Percentiles rank a stretch among this genome's conserved stretches.
Conservation (phyloP, 192 early-diverging fungal genomes). For the Coemansia umbellata region DNA sequence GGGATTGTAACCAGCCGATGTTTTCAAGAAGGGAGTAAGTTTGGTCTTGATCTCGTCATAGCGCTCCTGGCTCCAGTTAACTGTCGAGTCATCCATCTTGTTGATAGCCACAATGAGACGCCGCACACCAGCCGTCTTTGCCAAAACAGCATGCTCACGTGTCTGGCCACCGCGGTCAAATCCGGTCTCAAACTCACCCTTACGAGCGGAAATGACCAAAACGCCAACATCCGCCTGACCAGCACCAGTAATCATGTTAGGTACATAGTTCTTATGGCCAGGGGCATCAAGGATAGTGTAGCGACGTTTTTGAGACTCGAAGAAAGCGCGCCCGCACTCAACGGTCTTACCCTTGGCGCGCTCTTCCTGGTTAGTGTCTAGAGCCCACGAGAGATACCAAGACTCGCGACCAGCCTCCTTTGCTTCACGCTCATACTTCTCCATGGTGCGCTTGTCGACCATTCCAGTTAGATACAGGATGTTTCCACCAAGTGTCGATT, state of each 20-base stretch:
- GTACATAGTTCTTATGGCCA: conserved; percentile 98
- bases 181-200: conserved; percentile 99
- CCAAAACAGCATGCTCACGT: conserved; percentile 94
- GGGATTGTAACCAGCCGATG: conserved; percentile 81
- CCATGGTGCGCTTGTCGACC: conserved; percentile 99
- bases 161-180: conserved; percentile 99
- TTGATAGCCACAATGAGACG: conserved; percentile 91
- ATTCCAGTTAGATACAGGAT: conserved; percentile 92
- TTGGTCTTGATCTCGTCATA: conserved; percentile 90
- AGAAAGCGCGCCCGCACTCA: conserved; percentile 96
- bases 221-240: conserved; percentile 96
- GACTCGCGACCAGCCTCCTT: conserved; percentile 95
- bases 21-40: conserved; percentile 88
- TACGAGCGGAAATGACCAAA: conserved; percentile 93
- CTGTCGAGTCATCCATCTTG: conserved; percentile 99
- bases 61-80: conserved; percentile 84
- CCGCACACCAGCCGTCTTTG: conserved; percentile 96
- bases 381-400: conserved; percentile 98
- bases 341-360: conserved; percentile 98
- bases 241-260: conserved; percentile 95
- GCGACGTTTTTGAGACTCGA: conserved; percentile 91
- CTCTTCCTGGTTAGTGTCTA: conserved; percentile 96
- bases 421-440: conserved; percentile 98
- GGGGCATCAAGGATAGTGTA: conserved; percentile 99
- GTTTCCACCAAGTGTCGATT: conserved; percentile 98